Evolutionary conservation across 345 rosid species (phyloP), one percentile per base, ranked within the genome.

Genomic region (Angophora floribunda): DNA sequence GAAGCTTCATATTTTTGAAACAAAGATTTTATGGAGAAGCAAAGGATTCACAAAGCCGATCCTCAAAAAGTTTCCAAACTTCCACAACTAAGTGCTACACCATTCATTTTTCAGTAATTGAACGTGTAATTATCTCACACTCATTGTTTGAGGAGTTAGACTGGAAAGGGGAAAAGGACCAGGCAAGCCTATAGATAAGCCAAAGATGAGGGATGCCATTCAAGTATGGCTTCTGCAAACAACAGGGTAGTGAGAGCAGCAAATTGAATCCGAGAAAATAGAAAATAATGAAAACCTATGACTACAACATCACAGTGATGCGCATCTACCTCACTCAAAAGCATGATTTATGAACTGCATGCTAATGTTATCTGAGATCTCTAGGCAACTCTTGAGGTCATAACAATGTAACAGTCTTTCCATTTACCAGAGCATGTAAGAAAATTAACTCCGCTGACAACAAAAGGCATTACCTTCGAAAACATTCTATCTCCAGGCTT

Each of bases 401-500:
- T 41, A 19, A 75, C 24, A 75, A 1, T 19, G 82, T 13, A 26
- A 75, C 49, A 85, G 65, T 44, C 15, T 30, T 30, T 4, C 87
- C 63, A n/a, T 85, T 10, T 53, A 3, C 44, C 10, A 51, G 16
- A 52, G 61, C 36, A 30, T 32, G 45, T 52, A 85, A 53, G 61
- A 52, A 51, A 32, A 85, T 85, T 52, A 87, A 53, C 59, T 32
- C 85, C 45, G 32, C 61, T 63, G 32, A 36, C 51, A 65, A 59
- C 16, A 45, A 41, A 28, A 51, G 47, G n/a, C 63, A 24, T 75
- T 90, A 97, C 99, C 95, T 94, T 94, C 32, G 91, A 91, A 90
- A 85, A 55, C 86, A 85, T 61, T 63, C 63, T 90, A 87, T 95
- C 99, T 84, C 91, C 92, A 3, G 97, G 97, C 86, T 94, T 96